Percentiles rank a stretch among this genome's conserved stretches.
Evolutionary conservation across 345 rosid species (phyloP).

Genomic region (Sisymbrium altissimum): DNA sequence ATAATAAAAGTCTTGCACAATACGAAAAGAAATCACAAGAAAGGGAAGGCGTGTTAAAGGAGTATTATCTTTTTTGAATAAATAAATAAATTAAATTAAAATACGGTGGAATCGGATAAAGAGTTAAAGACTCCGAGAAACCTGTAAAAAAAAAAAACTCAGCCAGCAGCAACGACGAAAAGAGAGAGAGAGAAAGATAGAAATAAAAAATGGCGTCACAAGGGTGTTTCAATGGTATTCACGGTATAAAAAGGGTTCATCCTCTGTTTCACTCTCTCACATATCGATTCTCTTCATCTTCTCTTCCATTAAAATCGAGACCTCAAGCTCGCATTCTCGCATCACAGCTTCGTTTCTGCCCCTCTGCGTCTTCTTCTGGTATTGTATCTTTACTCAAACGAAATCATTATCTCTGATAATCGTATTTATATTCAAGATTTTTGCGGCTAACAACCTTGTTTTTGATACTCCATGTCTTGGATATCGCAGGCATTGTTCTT

Average conservation of each 20-base stretch:
- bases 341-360: conserved; percentile 1
- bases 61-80: background rate
- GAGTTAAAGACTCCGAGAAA: conserved; percentile 16
- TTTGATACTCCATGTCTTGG: conserved; percentile 38
- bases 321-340: background rate
- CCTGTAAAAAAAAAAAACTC: conserved; percentile 3
- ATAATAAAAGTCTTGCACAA: background rate
- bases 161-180: background rate
- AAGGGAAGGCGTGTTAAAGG: background rate
- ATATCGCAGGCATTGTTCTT: conserved; percentile 41
- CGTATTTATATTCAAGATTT: background rate
- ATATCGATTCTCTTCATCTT: conserved; percentile 10
- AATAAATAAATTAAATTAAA: background rate
- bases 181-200: background rate
- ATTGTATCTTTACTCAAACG: background rate
- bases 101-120: conserved; percentile 8
- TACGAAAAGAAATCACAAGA: background rate
- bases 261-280: conserved; percentile 29
- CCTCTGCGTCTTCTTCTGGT: conserved; percentile 26
- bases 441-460: conserved; percentile 23
- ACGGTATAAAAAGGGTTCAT: conserved; percentile 51
- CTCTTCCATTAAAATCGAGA: background rate
- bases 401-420: conserved; percentile 5
- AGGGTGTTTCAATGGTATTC: conserved; percentile 27
- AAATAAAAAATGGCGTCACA: conserved; percentile 43